Evolutionary conservation across 768 basidiomycete species (phyloP).

Genomic region (Filobasidium wieringae): DNA sequence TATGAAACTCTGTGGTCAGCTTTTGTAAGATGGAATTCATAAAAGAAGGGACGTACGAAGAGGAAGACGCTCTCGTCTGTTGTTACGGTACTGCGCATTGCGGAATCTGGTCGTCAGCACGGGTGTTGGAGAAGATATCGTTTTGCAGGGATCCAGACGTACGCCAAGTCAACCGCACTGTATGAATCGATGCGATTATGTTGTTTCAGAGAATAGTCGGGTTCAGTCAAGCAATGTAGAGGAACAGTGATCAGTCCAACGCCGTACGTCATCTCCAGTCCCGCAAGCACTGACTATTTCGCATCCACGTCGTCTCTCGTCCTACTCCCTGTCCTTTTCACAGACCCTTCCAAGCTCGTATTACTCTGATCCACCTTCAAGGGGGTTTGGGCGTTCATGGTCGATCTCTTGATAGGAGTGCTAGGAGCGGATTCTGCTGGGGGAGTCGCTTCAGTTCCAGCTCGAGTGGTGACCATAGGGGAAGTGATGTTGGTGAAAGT

Average conservation of each 20-base stretch:
- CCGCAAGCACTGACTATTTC: slow-evolving; percentile 28
- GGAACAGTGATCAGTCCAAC: neutral
- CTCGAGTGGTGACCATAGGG: neutral
- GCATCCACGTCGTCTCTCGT: slow-evolving; percentile 28
- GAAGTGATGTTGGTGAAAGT: too few relatives aligned
- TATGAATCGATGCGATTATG: neutral
- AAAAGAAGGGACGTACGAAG: slow-evolving; percentile 47
- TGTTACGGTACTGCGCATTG: neutral
- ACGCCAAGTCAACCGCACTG: slow-evolving; percentile 37
- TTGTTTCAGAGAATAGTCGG: neutral
- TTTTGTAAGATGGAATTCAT: too few relatives aligned
- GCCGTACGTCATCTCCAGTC: neutral
- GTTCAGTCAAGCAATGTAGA: neutral
- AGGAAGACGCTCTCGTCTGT: slow-evolving; percentile 84
- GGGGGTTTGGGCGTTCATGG: neutral
- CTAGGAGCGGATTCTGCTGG: neutral
- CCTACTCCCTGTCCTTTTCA: neutral
- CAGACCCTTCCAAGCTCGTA: too few relatives aligned
- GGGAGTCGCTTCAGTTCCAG: neutral
- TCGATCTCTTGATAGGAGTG: neutral
- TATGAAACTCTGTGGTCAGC: neutral
- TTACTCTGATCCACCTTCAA: neutral
- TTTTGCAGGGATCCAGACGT: slow-evolving; percentile 3
- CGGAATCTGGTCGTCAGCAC: neutral
- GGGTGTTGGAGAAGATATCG: neutral